A percentile compares a stretch with the other conserved stretches of the same genome.
Conservation (phyloP, 495 filamentous ascomycete genomes). For the Chaetomium fimeti region DNA sequence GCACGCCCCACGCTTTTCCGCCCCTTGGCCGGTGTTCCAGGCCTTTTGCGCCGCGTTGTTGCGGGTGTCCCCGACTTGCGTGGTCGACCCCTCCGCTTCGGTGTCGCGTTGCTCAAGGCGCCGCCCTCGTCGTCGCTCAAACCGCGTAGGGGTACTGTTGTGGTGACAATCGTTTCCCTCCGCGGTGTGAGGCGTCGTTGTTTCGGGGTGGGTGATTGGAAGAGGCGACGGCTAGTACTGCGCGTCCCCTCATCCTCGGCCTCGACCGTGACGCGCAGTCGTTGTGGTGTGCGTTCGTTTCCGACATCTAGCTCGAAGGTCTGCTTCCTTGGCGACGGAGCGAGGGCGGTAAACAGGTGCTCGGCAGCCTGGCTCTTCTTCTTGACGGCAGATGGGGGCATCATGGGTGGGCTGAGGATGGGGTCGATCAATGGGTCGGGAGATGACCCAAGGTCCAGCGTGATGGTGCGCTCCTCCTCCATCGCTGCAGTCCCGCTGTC, state of each 20-base stretch:
- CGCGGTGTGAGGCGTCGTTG: conserved; percentile 18
- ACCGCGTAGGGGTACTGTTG: conserved; percentile 52
- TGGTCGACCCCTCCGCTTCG: conserved; percentile 39
- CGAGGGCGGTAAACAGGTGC: conserved; percentile 30
- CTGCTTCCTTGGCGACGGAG: conserved; percentile 51
- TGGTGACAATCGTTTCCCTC: conserved; percentile 35
- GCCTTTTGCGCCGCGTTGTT: conserved; percentile 43
- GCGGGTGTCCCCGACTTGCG: conserved; percentile 43
- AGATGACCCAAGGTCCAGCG: conserved; percentile 45
- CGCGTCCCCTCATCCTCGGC: conserved; percentile 40
- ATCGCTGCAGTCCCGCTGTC: conserved; percentile 18
- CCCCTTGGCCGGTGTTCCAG: conserved; percentile 40
- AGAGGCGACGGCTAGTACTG: conserved; percentile 42
- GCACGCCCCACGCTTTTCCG: conserved; percentile 3
- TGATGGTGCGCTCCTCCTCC: conserved; percentile 32
- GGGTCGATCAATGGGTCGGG: conserved; percentile 50
- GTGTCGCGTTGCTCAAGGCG: conserved; percentile 39
- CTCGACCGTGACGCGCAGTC: conserved; percentile 54
- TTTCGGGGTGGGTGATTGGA: conserved; percentile 41
- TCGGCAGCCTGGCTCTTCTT: conserved; percentile 33
- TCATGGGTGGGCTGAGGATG: conserved; percentile 26
- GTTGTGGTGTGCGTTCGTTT: conserved; percentile 48
- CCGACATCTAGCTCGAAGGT: conserved; percentile 56
- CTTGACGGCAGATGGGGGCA: conserved; percentile 30
- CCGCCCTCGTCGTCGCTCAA: conserved; percentile 44